These are phyloP conservation scores for Scutellaria galericulata DNA, from an alignment of 257 asterid genomes.

Conservation along the genomic window DNA sequence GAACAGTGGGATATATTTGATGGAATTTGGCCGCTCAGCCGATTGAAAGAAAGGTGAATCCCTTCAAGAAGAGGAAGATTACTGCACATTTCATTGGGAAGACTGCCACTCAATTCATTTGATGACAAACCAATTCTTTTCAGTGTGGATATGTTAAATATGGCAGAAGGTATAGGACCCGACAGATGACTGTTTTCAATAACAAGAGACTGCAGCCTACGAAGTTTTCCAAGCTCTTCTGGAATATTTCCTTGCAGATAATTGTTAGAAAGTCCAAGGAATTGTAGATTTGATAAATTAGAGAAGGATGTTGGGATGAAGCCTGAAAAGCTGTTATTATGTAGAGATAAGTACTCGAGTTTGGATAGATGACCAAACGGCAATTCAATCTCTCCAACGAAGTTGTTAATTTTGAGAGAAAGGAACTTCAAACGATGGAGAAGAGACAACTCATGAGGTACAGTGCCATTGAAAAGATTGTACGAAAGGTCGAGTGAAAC, in stretches of 20 bases:
- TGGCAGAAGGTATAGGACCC: conserved; percentile 15
- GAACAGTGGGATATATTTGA: not conserved
- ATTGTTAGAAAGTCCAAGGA: conserved; percentile 10
- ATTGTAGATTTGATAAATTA: conserved; percentile 14
- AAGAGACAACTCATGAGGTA: conserved; percentile 6
- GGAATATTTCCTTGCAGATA: conserved; percentile 23
- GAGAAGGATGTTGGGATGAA: conserved; percentile 12
- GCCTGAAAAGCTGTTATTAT: conserved; percentile 30
- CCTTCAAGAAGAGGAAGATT: conserved; percentile 21
- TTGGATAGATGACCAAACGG: conserved; percentile 13
- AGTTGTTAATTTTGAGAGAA: too few relatives aligned
- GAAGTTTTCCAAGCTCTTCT: conserved; percentile 14
- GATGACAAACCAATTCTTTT: not conserved
- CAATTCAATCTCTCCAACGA: not conserved
- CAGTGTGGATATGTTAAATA: conserved; percentile 19
- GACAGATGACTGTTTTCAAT: conserved; percentile 10
- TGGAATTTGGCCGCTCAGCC: conserved; percentile 10
- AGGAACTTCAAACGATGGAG: too few relatives aligned
- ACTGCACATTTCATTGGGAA: conserved; percentile 19
- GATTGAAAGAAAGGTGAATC: not conserved
- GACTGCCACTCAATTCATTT: conserved; percentile 23
- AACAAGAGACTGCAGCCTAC: not conserved
- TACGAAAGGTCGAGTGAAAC: conserved; percentile 4
- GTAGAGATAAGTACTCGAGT: not conserved
- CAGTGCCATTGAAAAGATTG: not conserved